Conservation (phyloP, 352 stramenopile genomes). For the Pythium folliculosum region DNA sequence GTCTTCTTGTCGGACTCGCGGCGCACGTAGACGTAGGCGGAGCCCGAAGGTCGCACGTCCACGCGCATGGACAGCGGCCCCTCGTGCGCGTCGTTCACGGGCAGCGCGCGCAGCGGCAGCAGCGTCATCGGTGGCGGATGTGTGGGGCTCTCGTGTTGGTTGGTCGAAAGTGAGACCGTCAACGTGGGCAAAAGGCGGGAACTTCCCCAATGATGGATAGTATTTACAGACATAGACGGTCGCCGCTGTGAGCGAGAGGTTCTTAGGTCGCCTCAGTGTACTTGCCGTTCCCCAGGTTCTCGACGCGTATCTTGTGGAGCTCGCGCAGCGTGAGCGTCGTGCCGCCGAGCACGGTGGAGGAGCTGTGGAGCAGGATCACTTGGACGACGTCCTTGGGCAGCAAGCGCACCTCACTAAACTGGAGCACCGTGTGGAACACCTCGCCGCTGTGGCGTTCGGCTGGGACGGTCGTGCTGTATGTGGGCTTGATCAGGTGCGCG, state of each 20-base stretch:
- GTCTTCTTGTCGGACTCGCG: constrained; percentile 21
- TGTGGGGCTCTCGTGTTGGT: no score
- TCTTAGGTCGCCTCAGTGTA: no score
- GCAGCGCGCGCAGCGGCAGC: constrained; percentile 17
- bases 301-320: neutral
- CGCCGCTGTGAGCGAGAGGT: no score
- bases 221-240: no score
- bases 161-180: no score
- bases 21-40: constrained; percentile 21
- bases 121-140: constrained; percentile 8
- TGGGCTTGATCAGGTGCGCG: neutral
- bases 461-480: neutral
- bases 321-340: constrained; percentile 18
- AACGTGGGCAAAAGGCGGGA: no score
- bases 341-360: neutral
- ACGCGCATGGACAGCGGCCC: constrained; percentile 11
- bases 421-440: constrained; percentile 6
- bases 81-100: constrained; percentile 18
- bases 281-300: no score
- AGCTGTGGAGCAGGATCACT: constrained; percentile 7
- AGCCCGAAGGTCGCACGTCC: neutral
- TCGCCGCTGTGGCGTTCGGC: neutral
- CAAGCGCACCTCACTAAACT: neutral
- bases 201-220: no score
- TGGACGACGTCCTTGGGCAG: neutral